Evolutionary conservation across 495 filamentous ascomycete species (phyloP).

Genomic region (Cetradonia linearis): DNA sequence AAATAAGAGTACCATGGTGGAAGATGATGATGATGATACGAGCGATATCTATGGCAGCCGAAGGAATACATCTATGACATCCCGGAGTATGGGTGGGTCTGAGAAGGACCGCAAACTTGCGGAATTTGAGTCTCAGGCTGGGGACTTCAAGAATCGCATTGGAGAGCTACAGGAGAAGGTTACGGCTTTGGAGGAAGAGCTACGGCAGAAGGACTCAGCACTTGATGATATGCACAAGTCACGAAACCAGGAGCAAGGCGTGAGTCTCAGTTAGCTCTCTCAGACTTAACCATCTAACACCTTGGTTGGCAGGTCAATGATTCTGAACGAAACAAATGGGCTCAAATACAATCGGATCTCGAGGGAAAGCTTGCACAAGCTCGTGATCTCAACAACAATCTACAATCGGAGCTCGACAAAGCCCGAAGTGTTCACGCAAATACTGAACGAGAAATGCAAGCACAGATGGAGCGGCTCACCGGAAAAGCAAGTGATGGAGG

Average conservation of each 20-base stretch:
- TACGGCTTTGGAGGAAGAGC: slow-evolving; percentile 52
- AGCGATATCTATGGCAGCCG: slow-evolving; percentile 59
- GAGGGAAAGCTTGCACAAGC: slow-evolving; percentile 72
- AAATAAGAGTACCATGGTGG: slow-evolving; percentile 96
- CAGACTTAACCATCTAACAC: slow-evolving; percentile 1
- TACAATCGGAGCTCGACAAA: slow-evolving; percentile 68
- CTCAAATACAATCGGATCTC: slow-evolving; percentile 58
- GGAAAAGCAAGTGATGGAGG: slow-evolving; percentile 30
- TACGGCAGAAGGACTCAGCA: slow-evolving; percentile 51
- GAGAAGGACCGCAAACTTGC: slow-evolving; percentile 62
- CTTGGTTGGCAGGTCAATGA: slow-evolving; percentile 29
- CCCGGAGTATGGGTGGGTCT: slow-evolving; percentile 33
- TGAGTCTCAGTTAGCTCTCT: slow-evolving; percentile 25
- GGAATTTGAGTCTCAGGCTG: slow-evolving; percentile 67
- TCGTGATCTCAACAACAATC: slow-evolving; percentile 61
- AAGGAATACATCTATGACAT: slow-evolving; percentile 42
- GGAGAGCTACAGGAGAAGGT: slow-evolving; percentile 64
- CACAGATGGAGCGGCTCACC: slow-evolving; percentile 49
- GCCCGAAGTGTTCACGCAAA: slow-evolving; percentile 55
- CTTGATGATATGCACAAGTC: slow-evolving; percentile 36
- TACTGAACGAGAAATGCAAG: slow-evolving; percentile 52
- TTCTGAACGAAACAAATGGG: slow-evolving; percentile 56
- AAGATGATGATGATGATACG: slow-evolving; percentile 67
- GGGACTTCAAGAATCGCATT: slow-evolving; percentile 66
- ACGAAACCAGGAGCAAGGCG: slow-evolving; percentile 37